Evolutionary conservation across 306 rosid species (phyloP), one percentile per base, ranked within the genome.

Genomic region (barrel medic (Medicago truncatula)): DNA sequence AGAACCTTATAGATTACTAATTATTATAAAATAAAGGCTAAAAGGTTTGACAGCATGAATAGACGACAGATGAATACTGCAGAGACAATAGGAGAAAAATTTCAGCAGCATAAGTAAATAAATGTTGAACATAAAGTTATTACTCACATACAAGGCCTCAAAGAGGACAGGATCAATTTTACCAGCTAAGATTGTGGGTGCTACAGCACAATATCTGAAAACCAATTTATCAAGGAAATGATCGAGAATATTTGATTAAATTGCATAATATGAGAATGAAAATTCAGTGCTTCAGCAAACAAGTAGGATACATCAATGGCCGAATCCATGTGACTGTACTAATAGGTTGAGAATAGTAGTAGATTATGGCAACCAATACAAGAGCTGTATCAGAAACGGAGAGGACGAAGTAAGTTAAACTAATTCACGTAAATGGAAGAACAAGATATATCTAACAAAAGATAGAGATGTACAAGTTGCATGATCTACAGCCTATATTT

Each of bases 141-240:
- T 76, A 89, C 99, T 89, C 83, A 92, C 99, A 86, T 95, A 95
- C 75, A 95, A 74, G 84, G 96, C 93, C 85, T 95, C 99, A 82
- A 95, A 95, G 84, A 92, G 96, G 81, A 88, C 28, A 56, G 97
- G 97, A 82, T 89, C 77, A 72, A 95, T 89, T 85, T 87, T 86
- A 73, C 99, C 99, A 49, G 97, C 93, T 83, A 95, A 78, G 82
- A 95, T 64, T 21, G 97, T 92, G 58, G 98, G 99, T 58, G 98
- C 98, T 68, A 90, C 74, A 52, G 92, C 97, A 86, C 93, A 92
- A 69, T 90, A 95, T 85, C 99, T 95, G 86, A 82, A 84, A 80
- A 60, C 81, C 85, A 76, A 80, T n/a, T 34, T 41, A 68, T 89
- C 87, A 95, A 90, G 97, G 96, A 84, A 80, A 74, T 66, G 63